phyloP scores from a whole-genome alignment of 306 rosid genomes.

The Trifolium repens region DNA sequence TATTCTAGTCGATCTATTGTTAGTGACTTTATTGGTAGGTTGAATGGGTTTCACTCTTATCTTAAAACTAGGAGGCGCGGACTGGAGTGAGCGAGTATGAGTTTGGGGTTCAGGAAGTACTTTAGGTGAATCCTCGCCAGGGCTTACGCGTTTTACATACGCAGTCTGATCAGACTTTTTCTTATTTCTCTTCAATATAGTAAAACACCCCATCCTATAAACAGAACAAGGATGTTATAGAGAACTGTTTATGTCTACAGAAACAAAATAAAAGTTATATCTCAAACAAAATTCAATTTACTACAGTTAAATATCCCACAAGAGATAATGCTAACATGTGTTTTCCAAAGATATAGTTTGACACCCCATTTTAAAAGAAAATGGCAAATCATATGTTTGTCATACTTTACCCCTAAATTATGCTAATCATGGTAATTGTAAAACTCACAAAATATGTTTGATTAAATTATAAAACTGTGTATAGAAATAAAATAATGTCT shows the following conservation, averaged over 20 bases:
- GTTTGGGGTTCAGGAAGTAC: conserved; percentile 27
- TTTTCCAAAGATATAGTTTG: conserved; percentile 8
- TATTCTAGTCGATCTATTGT: not conserved
- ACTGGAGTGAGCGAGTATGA: conserved; percentile 21
- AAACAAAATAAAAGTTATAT: not conserved
- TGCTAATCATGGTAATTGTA: not conserved
- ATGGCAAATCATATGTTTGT: not conserved
- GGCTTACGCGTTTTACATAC: conserved; percentile 27
- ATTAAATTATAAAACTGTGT: not conserved
- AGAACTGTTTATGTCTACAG: conserved; percentile 16
- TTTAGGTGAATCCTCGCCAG: conserved; percentile 11
- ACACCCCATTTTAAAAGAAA: conserved; percentile 18
- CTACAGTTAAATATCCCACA: not conserved
- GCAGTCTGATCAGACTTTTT: conserved; percentile 8
- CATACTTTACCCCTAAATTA: conserved; percentile 7
- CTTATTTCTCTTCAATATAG: conserved; percentile 21
- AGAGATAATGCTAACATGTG: not conserved
- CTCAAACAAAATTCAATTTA: not conserved
- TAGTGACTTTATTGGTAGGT: not conserved
- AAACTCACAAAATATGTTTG: not conserved
- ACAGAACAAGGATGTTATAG: conserved; percentile 14
- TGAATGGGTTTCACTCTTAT: conserved; percentile 18
- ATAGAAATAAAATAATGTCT: not conserved
- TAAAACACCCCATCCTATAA: conserved; percentile 24
- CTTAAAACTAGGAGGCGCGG: conserved; percentile 25